Percentiles rank a stretch among this genome's conserved stretches.
These are phyloP conservation scores for Vitis cinerea DNA, from an alignment of 164 flowering plant species.

Conservation along the genomic window DNA sequence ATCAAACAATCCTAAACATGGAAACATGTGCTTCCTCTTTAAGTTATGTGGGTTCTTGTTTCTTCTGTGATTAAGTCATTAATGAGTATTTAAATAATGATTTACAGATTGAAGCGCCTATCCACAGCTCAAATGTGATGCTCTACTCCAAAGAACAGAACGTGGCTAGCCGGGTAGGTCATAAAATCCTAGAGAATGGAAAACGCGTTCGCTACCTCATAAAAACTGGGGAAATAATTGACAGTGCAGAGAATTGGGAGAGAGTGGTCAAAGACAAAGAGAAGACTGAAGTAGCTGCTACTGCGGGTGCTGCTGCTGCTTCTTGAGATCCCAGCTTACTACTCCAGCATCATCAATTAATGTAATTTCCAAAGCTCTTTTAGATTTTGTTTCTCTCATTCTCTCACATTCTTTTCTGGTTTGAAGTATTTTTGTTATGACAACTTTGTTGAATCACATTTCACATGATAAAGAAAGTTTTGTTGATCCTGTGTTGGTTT, in stretches of 20 bases:
- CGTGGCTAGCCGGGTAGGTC: constrained; percentile 92
- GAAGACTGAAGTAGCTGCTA: constrained; percentile 39
- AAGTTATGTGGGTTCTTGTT: neutral
- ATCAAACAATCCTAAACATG: neutral
- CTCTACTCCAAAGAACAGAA: constrained; percentile 86
- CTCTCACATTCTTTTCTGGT: neutral
- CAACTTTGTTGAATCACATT: neutral
- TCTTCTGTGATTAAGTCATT: neutral
- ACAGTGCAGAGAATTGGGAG: constrained; percentile 81
- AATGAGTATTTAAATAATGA: neutral
- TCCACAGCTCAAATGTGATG: constrained; percentile 99
- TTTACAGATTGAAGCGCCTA: constrained; percentile 78
- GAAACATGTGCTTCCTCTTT: neutral
- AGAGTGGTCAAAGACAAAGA: constrained; percentile 49
- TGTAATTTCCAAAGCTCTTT: neutral
- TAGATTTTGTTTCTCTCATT: neutral
- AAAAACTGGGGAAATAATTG: constrained; percentile 93
- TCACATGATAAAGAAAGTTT: neutral
- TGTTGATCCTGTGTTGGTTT: neutral
- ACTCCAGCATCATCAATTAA: neutral
- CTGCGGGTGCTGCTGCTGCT: constrained; percentile 21
- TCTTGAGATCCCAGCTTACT: constrained; percentile 13
- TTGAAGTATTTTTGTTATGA: neutral
- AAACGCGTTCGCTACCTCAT: constrained; percentile 79
- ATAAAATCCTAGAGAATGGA: constrained; percentile 81